Percentiles rank a stretch among this genome's conserved stretches.
These are phyloP conservation scores for Venturia effusa DNA, from an alignment of 2,329 filamentous ascomycete species.

Conservation along the genomic window DNA sequence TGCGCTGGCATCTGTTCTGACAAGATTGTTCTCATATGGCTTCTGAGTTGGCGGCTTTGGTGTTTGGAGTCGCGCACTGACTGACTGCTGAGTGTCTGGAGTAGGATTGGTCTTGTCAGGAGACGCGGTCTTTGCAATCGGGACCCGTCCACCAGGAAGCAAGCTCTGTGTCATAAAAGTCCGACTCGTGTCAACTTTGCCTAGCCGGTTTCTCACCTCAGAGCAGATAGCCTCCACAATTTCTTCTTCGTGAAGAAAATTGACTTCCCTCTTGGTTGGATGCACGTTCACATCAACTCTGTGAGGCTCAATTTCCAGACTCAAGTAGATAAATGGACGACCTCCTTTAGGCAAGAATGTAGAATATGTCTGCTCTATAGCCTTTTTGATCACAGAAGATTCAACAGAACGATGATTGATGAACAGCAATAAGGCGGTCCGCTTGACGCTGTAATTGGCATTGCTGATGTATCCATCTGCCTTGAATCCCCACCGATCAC, in stretches of 20 bases:
- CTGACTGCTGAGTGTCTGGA: background rate
- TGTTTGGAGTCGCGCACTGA: background rate
- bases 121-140: slow-evolving; percentile 21
- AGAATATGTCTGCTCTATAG: slow-evolving; percentile 81
- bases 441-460: slow-evolving; percentile 89
- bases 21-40: slow-evolving; percentile 74
- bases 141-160: slow-evolving; percentile 52
- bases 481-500: slow-evolving; percentile 73
- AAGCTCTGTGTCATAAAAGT: slow-evolving; percentile 92
- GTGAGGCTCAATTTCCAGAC: slow-evolving; percentile 81
- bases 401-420: slow-evolving; percentile 96
- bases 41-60: slow-evolving; percentile 32
- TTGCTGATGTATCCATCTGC: slow-evolving; percentile 76
- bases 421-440: slow-evolving; percentile 78
- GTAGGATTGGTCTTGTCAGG: slow-evolving; percentile 17
- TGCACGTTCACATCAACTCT: slow-evolving; percentile 96
- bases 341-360: slow-evolving; percentile 84
- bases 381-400: slow-evolving; percentile 76
- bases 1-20: slow-evolving; percentile 77
- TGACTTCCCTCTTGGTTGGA: slow-evolving; percentile 91
- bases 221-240: slow-evolving; percentile 80
- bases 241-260: slow-evolving; percentile 95
- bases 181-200: slow-evolving; percentile 82
- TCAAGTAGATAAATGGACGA: slow-evolving; percentile 88
- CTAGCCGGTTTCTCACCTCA: slow-evolving; percentile 65